These are phyloP conservation scores for Dianthus caryophyllus DNA, from an alignment of 148 eudicot genomes.

Conservation along the genomic window DNA sequence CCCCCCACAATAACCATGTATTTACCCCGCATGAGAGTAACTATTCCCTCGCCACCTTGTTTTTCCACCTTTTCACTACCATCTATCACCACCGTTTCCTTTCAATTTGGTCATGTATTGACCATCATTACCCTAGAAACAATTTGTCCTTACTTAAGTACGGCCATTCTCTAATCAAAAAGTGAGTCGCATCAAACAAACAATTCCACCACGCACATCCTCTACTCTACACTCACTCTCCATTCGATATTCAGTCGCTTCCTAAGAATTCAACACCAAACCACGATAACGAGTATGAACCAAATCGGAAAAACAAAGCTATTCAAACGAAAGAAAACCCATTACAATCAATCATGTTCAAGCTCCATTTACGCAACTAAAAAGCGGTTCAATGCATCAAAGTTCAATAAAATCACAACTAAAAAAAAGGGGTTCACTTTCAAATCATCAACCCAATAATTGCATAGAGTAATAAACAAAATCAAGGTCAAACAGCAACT, in stretches of 20 bases:
- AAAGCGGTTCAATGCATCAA: not conserved
- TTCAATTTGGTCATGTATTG: no score
- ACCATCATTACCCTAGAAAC: no score
- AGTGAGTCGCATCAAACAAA: not conserved
- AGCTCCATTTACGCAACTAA: not conserved
- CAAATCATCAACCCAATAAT: not conserved
- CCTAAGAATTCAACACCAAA: not conserved
- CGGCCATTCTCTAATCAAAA: not conserved
- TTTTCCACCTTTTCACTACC: no score
- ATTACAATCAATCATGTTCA: not conserved
- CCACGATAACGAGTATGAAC: not conserved
- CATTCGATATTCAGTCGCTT: not conserved
- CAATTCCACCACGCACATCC: not conserved
- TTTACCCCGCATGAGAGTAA: no score
- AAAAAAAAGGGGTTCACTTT: not conserved
- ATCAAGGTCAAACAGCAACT: conserved; percentile 5
- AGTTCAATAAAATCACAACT: not conserved
- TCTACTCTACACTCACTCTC: not conserved
- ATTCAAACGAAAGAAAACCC: not conserved
- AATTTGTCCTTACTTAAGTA: no score
- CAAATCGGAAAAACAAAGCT: not conserved
- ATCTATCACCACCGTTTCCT: no score
- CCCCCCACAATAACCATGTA: no score
- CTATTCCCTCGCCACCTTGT: no score
- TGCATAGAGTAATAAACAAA: no score